Evolutionary conservation across 768 basidiomycete genomes (phyloP).

Genomic region (Kwoniella bestiolae): DNA sequence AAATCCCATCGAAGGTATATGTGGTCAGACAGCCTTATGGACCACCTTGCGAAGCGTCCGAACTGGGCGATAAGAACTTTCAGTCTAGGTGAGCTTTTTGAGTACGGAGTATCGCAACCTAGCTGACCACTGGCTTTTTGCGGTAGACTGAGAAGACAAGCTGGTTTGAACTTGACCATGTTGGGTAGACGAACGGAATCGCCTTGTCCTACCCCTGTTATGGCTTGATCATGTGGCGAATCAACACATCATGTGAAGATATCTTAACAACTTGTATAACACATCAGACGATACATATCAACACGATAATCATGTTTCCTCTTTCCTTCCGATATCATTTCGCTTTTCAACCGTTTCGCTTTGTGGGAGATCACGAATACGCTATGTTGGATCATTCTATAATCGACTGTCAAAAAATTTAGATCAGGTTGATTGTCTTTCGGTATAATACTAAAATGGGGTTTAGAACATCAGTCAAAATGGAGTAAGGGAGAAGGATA

Average conservation of each 20-base stretch:
- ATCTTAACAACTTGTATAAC: too few species aligned
- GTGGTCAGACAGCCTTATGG: slow-evolving; percentile 47
- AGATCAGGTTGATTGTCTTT: background rate
- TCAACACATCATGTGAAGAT: too few species aligned
- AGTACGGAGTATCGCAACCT: background rate
- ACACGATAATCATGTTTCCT: background rate
- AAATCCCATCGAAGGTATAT: slow-evolving; percentile 5
- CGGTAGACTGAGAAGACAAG: slow-evolving; percentile 32
- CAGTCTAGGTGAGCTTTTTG: slow-evolving; percentile 36
- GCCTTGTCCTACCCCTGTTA: slow-evolving; percentile 12
- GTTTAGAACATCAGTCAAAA: too few species aligned
- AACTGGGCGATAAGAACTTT: slow-evolving; percentile 51
- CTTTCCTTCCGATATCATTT: background rate
- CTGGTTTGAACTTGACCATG: slow-evolving; percentile 41
- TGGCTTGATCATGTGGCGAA: background rate
- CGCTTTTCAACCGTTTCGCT: background rate
- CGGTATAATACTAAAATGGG: background rate
- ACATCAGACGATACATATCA: background rate
- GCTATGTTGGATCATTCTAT: background rate
- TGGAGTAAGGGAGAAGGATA: too few species aligned
- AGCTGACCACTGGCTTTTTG: background rate
- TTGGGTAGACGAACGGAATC: slow-evolving; percentile 33
- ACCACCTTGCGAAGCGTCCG: slow-evolving; percentile 50
- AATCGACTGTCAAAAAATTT: background rate
- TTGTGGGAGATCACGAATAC: background rate